Evolutionary conservation across 2,329 filamentous ascomycete species (phyloP).

Genomic region (Apiospora koreana): DNA sequence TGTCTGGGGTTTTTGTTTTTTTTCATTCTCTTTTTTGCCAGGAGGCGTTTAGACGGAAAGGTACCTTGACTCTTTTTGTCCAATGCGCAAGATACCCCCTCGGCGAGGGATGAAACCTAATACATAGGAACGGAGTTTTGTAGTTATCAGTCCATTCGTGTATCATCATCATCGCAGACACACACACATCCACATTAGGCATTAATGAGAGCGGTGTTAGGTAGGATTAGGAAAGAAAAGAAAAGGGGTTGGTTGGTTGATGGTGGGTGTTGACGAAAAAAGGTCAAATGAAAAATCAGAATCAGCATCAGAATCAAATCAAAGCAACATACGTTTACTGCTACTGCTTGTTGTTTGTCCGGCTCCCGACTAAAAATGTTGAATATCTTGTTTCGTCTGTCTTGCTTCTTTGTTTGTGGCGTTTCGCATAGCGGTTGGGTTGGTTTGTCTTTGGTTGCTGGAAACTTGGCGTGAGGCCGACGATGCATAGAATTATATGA

Average conservation of each 20-base stretch:
- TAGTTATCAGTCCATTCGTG: background rate
- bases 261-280: too few species aligned
- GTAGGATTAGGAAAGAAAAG: background rate
- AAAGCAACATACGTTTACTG: too few species aligned
- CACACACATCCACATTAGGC: background rate
- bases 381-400: background rate
- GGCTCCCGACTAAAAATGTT: background rate
- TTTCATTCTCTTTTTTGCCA: background rate
- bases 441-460: background rate
- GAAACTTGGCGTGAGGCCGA: background rate
- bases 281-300: background rate
- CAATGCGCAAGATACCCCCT: constrained; percentile 9
- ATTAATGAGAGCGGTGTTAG: constrained; percentile 6
- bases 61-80: background rate
- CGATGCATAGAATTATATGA: background rate
- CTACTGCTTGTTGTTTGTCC: too few species aligned
- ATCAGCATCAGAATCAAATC: too few species aligned
- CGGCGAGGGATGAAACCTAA: constrained; percentile 3
- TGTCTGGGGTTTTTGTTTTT: background rate
- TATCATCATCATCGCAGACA: background rate
- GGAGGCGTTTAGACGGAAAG: constrained; percentile 8
- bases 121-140: constrained; percentile 11
- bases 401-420: background rate
- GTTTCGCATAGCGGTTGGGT: background rate
- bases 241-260: too few species aligned